A percentile compares a stretch with the other conserved stretches of the same genome.
These are phyloP conservation scores for Rhodotorula sp. DNA, from an alignment of 1,284 basidiomycete genomes.

Conservation along the genomic window DNA sequence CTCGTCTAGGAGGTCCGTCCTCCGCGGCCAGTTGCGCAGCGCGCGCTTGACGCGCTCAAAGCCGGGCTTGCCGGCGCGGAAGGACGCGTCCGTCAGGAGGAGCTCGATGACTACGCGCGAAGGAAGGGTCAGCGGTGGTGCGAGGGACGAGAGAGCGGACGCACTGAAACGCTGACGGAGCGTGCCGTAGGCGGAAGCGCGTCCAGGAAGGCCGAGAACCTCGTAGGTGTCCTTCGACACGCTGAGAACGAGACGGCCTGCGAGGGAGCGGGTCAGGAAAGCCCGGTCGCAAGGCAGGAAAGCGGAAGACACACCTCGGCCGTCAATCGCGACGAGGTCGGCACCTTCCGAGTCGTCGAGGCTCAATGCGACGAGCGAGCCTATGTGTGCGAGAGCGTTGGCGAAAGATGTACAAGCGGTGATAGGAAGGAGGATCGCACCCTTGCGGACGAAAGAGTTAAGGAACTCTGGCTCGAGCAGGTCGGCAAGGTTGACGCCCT, in stretches of 20 bases:
- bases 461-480: constrained; percentile 31
- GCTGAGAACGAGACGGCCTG: constrained; percentile 36
- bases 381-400: background rate
- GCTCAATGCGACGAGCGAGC: constrained; percentile 30
- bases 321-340: constrained; percentile 35
- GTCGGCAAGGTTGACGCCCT: constrained; percentile 28
- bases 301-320: constrained; percentile 26
- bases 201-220: constrained; percentile 32
- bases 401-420: too few relatives aligned
- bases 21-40: constrained; percentile 23
- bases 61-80: constrained; percentile 28
- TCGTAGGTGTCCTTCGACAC: constrained; percentile 39
- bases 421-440: constrained; percentile 3
- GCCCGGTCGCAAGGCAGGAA: too few relatives aligned
- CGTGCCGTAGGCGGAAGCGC: constrained; percentile 25
- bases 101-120: constrained; percentile 32
- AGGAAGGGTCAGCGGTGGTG: background rate
- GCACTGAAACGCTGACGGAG: constrained; percentile 34
- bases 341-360: constrained; percentile 15
- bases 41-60: constrained; percentile 26
- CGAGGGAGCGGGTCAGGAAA: background rate
- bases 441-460: constrained; percentile 22
- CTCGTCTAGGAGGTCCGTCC: constrained; percentile 28
- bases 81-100: constrained; percentile 12
- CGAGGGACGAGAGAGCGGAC: background rate